Conservation (phyloP, 305 asterid species). For the Fraxinus ornus region DNA sequence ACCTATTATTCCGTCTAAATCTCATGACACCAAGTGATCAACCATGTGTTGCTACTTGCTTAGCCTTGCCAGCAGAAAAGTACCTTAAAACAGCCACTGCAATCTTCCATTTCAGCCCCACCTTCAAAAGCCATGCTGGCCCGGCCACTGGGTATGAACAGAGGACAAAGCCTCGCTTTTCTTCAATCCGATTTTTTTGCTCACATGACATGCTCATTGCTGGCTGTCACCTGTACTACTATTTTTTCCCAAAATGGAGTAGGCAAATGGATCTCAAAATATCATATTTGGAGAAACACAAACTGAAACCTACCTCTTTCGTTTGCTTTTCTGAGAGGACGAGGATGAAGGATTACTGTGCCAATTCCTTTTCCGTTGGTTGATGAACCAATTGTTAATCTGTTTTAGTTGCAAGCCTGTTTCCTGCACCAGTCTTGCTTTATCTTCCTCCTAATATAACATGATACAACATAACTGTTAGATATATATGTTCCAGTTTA, state of each 20-base stretch:
- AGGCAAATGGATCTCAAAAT: not conserved
- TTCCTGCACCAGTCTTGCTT: conserved; percentile 84
- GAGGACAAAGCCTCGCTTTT: not conserved
- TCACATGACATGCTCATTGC: conserved; percentile 28
- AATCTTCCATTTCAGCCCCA: conserved; percentile 14
- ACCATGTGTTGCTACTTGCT: not conserved
- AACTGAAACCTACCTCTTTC: conserved; percentile 59
- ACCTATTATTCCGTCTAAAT: conserved; percentile 19
- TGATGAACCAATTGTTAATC: conserved; percentile 89
- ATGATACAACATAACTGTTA: not conserved
- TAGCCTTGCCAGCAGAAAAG: not conserved
- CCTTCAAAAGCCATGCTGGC: conserved; percentile 2
- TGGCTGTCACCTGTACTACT: conserved; percentile 62
- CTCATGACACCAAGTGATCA: conserved; percentile 1
- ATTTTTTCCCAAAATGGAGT: conserved; percentile 28
- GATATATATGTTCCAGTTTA: not conserved
- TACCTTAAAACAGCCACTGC: conserved; percentile 25
- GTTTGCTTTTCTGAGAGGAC: conserved; percentile 74
- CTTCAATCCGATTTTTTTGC: conserved; percentile 18
- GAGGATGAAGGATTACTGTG: conserved; percentile 85
- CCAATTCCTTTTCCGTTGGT: conserved; percentile 95
- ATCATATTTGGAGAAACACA: not conserved
- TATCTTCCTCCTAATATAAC: conserved; percentile 78
- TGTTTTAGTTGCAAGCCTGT: conserved; percentile 92
- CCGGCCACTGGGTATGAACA: conserved; percentile 5